Conservation (phyloP, 2,329 filamentous ascomycete species). For the Juglanconis juglandina region DNA sequence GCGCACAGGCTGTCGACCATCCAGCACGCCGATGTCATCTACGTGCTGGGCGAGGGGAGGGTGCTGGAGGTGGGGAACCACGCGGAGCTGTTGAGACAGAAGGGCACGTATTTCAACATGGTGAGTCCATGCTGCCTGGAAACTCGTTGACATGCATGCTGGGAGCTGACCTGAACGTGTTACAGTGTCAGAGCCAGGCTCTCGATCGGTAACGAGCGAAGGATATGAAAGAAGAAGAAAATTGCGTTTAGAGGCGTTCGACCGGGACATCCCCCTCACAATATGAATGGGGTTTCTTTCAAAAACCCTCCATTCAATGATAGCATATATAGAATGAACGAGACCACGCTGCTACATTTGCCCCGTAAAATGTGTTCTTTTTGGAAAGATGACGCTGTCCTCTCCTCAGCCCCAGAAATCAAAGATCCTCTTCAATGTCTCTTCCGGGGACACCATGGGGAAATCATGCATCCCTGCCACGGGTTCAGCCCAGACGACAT, state of each 20-base stretch:
- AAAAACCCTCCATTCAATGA: too few relatives aligned
- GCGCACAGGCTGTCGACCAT: conserved; percentile 75
- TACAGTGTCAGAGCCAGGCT: conserved; percentile 56
- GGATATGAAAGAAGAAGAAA: not conserved
- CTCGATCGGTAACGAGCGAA: conserved; percentile 43
- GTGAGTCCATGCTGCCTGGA: conserved; percentile 35
- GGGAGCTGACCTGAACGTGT: not conserved
- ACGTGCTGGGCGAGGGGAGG: conserved; percentile 67
- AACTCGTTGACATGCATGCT: not conserved
- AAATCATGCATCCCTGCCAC: conserved; percentile 59
- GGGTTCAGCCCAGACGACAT: conserved; percentile 47
- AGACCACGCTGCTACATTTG: too few relatives aligned
- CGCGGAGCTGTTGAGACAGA: conserved; percentile 46
- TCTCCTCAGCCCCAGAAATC: conserved; percentile 40
- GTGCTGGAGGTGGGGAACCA: conserved; percentile 54
- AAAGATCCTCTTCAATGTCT: conserved; percentile 45
- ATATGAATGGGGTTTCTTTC: too few relatives aligned
- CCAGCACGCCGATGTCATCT: conserved; percentile 76
- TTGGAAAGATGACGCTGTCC: not conserved
- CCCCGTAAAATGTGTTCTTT: not conserved
- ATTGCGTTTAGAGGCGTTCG: too few relatives aligned
- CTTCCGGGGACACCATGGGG: conserved; percentile 52
- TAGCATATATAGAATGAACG: too few relatives aligned
- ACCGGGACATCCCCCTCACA: too few relatives aligned
- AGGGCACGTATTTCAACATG: conserved; percentile 57